Evolutionary conservation across 169 alveolate genomes (phyloP).

Genomic region (Eimeria nieschulzi): DNA sequence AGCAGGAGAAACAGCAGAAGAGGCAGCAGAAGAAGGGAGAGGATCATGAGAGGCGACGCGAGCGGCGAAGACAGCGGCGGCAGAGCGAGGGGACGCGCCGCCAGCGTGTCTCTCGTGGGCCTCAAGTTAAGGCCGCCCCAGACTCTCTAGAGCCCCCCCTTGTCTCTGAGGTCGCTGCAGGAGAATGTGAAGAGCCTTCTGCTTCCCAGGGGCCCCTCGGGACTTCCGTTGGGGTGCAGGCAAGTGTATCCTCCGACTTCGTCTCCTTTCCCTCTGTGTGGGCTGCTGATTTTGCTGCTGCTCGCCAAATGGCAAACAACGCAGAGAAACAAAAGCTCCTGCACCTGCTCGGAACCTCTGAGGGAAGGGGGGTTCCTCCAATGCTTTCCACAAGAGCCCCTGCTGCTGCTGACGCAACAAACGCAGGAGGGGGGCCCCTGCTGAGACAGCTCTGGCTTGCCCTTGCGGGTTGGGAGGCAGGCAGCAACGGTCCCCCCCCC

Average conservation of each 20-base stretch:
- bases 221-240: conserved; percentile 30
- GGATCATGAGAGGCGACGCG: background rate
- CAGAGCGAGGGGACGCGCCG: background rate
- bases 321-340: conserved; percentile 24
- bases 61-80: conserved; percentile 31
- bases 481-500: background rate
- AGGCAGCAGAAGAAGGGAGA: background rate
- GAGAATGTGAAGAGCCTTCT: background rate
- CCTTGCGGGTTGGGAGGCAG: conserved; percentile 10
- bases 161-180: background rate
- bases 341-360: background rate
- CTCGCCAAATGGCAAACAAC: background rate
- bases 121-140: conserved; percentile 5
- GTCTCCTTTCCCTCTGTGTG: conserved; percentile 10
- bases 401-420: conserved; percentile 14
- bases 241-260: background rate
- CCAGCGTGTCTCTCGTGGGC: conserved; percentile 17
- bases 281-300: conserved; percentile 12
- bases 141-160: too few relatives aligned
- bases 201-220: background rate
- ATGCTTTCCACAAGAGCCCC: background rate
- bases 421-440: background rate
- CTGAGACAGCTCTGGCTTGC: background rate
- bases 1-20: background rate
- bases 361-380: background rate